Evolutionary conservation across 2,329 filamentous ascomycete genomes (phyloP), one percentile per base, ranked within the genome.

Genomic region (Cladosporium sp.): DNA sequence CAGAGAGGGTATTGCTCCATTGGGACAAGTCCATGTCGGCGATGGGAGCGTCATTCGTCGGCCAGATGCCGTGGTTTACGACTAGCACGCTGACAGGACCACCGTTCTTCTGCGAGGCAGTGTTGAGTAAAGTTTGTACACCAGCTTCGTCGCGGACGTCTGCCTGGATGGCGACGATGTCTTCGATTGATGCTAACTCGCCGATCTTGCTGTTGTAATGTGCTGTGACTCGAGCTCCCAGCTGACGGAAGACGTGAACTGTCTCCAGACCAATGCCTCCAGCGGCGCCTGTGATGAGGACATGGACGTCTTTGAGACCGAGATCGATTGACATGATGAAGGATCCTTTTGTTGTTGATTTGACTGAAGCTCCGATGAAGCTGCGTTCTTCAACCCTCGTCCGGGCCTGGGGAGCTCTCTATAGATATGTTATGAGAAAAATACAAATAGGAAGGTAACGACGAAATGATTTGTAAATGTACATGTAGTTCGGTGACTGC

Each of bases 171-270:
- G 56, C 12, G 2, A 60, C 54, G 18, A 63, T 47, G 29, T 54
- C 54, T 9, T 59, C 18, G n/a, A 64, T 37, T 3, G 59, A 56
- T 20, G 57, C 45, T 6, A 72, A 64, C 47, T 70, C 69, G 11
- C 61, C 58, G 37, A 60, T 48, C 45, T 68, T 63, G 27, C 50
- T 43, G 53, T 61, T 67, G 59, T 71, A 70, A 34, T 72, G 59
- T 3, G 70, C 65, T 19, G 68, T 70, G n/a, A 71, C 66, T 20
- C 67, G 62, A 43, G 70, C 68, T 50, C 68, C 68, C 4, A 63
- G 56, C 24, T 56, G 44, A 36, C 64, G 59, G 27, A 70, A 54
- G 7, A 38, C 52, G 17, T 55, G 61, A 4, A 66, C 63, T 4
- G 58, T 58, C 29, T 60, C 56, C 13, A 64, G 52, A 32, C 64